Conservation (phyloP, 371 early-diverging fungal species). For the Blakeslea trispora region DNA sequence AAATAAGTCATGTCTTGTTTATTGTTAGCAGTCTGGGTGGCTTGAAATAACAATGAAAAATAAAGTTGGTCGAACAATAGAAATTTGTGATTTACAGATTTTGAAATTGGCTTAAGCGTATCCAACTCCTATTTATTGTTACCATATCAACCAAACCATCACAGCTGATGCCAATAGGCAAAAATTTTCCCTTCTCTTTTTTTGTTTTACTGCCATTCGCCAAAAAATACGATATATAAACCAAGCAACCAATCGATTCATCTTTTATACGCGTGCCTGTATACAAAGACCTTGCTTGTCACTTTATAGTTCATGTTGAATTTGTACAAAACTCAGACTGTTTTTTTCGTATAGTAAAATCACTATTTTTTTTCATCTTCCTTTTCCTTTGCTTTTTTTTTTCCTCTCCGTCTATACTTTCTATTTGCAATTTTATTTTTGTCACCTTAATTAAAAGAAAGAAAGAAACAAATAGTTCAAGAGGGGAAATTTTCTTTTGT, state of each 20-base stretch:
- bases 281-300: too few species aligned
- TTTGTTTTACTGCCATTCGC: too few species aligned
- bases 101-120: neutral
- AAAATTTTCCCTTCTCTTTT: too few species aligned
- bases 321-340: conserved; percentile 19
- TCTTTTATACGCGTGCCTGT: too few species aligned
- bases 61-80: neutral
- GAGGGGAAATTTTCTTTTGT: neutral
- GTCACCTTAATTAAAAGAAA: neutral
- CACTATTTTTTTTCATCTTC: conserved; percentile 1
- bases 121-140: neutral
- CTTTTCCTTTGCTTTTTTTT: conserved; percentile 5
- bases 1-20: too few species aligned
- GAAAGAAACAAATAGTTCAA: neutral
- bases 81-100: neutral
- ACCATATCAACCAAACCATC: neutral
- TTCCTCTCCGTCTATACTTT: neutral
- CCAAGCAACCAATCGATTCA: neutral
- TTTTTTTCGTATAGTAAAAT: conserved; percentile 11
- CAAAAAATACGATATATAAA: too few species aligned
- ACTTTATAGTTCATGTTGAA: neutral
- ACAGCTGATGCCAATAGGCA: neutral
- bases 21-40: neutral
- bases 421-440: neutral
- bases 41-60: neutral